Conservation (phyloP, 163 green algal species). For the Prototheca wickerhamii region DNA sequence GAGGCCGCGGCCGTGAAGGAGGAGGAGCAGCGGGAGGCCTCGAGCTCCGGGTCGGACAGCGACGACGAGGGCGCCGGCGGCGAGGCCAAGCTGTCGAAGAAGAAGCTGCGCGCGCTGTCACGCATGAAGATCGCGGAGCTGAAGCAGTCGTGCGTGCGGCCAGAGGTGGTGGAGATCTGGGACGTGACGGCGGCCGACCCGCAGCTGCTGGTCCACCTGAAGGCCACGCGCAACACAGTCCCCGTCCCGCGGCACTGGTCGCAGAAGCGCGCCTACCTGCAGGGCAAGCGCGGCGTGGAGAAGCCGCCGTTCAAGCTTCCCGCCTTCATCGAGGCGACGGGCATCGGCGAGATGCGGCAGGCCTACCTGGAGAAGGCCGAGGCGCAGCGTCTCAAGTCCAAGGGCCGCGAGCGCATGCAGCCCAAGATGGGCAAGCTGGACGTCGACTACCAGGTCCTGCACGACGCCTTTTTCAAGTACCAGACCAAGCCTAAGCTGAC, state of each 20-base stretch:
- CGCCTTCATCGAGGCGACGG: conserved; percentile 92
- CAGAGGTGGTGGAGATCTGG: conserved; percentile 95
- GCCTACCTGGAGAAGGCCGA: conserved; percentile 40
- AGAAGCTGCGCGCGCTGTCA: conserved; percentile 64
- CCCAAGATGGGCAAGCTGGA: conserved; percentile 94
- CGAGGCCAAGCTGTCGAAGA: conserved; percentile 39
- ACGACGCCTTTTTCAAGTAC: conserved; percentile 99
- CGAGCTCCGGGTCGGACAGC: not conserved
- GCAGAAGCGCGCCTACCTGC: conserved; percentile 74
- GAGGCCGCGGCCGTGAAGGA: conserved; percentile 9
- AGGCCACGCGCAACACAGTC: conserved; percentile 87
- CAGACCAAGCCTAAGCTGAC: conserved; percentile 87
- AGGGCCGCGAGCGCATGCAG: conserved; percentile 80
- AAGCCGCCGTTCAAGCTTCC: conserved; percentile 96
- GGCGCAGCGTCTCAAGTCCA: conserved; percentile 88
- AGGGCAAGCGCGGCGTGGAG: conserved; percentile 94
- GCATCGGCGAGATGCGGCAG: conserved; percentile 90
- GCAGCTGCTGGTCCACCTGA: conserved; percentile 88
- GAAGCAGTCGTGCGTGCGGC: conserved; percentile 71
- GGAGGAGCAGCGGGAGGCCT: conserved; percentile 20
- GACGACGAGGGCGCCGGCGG: conserved; percentile 10
- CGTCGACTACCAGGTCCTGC: conserved; percentile 97
- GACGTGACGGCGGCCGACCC: conserved; percentile 91
- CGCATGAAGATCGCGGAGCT: conserved; percentile 75
- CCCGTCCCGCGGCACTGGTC: conserved; percentile 93